These are phyloP conservation scores for Cryptococcus jaspeensis DNA, from an alignment of 1,284 basidiomycete species.

Conservation along the genomic window DNA sequence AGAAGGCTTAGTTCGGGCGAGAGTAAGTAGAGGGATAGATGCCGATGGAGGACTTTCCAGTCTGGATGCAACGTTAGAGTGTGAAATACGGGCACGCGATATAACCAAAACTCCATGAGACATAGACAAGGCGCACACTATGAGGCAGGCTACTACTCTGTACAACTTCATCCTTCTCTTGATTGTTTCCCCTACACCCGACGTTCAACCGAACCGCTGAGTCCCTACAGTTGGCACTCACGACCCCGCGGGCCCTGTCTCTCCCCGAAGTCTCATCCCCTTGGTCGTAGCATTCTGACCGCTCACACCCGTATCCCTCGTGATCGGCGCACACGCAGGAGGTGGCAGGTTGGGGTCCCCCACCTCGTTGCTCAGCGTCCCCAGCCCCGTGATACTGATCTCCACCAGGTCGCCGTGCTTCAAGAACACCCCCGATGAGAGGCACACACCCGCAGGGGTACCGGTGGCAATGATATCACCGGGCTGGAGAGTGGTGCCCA, in stretches of 20 bases:
- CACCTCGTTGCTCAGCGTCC: constrained; percentile 28
- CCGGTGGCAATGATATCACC: constrained; percentile 44
- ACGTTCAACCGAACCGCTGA: no score
- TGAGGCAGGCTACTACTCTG: no score
- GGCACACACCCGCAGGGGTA: constrained; percentile 42
- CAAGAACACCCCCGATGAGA: constrained; percentile 33
- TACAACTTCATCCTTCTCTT: no score
- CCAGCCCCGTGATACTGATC: constrained; percentile 36
- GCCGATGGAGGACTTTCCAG: no score
- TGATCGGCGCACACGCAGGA: neutral
- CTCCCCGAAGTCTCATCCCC: neutral
- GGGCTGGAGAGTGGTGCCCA: constrained; percentile 45
- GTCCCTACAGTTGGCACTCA: neutral
- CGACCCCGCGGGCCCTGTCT: constrained; percentile 2
- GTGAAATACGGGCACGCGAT: no score
- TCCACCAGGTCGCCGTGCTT: constrained; percentile 43
- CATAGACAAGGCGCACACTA: neutral
- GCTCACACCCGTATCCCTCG: neutral
- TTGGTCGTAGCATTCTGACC: neutral
- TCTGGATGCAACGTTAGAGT: no score
- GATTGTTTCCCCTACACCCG: no score
- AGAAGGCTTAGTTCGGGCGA: neutral
- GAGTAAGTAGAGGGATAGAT: no score
- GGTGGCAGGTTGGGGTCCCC: neutral
- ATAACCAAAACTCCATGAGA: neutral